Percentiles rank a stretch among this genome's conserved stretches.
Conservation (phyloP, 352 stramenopile genomes). For the Globisporangium orthogonon region DNA sequence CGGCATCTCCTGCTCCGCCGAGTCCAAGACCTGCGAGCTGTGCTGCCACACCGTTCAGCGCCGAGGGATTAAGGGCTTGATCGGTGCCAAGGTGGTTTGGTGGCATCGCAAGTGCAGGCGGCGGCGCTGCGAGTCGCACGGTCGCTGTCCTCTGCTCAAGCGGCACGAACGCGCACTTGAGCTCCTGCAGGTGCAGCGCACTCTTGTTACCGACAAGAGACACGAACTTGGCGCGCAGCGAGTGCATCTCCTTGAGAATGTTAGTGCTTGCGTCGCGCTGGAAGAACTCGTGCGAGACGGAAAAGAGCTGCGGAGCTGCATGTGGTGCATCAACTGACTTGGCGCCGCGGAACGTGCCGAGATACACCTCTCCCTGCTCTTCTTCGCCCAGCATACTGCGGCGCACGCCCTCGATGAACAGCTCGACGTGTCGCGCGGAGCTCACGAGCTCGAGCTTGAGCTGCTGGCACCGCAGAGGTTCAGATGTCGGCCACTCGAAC, state of each 20-base stretch:
- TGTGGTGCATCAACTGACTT: neutral
- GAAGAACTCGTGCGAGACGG: constrained; percentile 38
- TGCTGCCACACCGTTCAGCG: neutral
- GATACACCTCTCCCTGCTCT: constrained; percentile 57
- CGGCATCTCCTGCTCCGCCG: neutral
- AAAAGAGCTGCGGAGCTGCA: constrained; percentile 21
- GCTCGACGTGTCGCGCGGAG: constrained; percentile 68
- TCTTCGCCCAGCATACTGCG: constrained; percentile 54
- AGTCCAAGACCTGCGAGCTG: constrained; percentile 7
- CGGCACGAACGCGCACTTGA: constrained; percentile 37
- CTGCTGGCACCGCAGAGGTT: constrained; percentile 34
- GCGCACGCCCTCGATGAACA: constrained; percentile 43
- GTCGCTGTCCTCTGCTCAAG: constrained; percentile 12
- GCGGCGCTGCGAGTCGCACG: constrained; percentile 3
- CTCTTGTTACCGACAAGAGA: constrained; percentile 57
- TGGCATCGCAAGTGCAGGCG: neutral
- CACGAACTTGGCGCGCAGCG: constrained; percentile 64
- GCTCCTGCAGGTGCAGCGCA: constrained; percentile 24
- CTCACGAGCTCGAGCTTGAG: constrained; percentile 43
- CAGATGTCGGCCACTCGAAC: constrained; percentile 22
- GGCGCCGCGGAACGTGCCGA: constrained; percentile 58
- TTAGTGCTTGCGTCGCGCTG: constrained; percentile 35
- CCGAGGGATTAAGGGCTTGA: neutral
- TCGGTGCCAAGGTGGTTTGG: too few relatives aligned
- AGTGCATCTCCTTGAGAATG: constrained; percentile 48